These are phyloP conservation scores for Cordyceps sp. DNA, from an alignment of 2,329 filamentous ascomycete species.

Conservation along the genomic window DNA sequence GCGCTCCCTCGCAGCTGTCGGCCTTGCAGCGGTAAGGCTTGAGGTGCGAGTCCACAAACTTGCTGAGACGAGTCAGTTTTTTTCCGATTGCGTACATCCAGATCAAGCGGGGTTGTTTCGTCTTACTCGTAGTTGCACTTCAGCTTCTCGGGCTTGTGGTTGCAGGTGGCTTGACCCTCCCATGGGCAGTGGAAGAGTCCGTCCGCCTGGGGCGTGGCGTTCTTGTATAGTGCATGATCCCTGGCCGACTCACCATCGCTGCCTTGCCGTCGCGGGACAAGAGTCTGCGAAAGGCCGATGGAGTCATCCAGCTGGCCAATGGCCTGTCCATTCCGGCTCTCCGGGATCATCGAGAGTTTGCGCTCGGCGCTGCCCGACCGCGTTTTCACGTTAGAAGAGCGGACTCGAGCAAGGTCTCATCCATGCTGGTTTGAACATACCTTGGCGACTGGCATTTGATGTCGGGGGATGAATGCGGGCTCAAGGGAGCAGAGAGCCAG, in stretches of 20 bases:
- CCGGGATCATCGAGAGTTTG: slow-evolving; percentile 13
- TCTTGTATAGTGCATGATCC: slow-evolving; percentile 57
- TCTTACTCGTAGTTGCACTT: slow-evolving; percentile 98
- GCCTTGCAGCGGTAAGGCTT: slow-evolving; percentile 95
- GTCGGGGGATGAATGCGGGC: slow-evolving; percentile 29
- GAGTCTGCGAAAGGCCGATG: slow-evolving; percentile 17
- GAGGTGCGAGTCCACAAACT: slow-evolving; percentile 91
- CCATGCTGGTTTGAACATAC: slow-evolving; percentile 21
- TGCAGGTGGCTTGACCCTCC: slow-evolving; percentile 55
- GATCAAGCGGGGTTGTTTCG: neutral
- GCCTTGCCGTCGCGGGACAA: slow-evolving; percentile 27
- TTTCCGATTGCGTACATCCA: too few species aligned
- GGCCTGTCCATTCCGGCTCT: slow-evolving; percentile 9
- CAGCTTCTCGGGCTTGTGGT: slow-evolving; percentile 84
- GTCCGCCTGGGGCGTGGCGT: slow-evolving; percentile 45
- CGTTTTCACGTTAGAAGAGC: slow-evolving; percentile 6
- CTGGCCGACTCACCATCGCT: slow-evolving; percentile 40
- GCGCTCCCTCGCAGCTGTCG: slow-evolving; percentile 63
- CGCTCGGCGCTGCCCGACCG: slow-evolving; percentile 15
- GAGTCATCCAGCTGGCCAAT: slow-evolving; percentile 13
- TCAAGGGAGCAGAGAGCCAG: slow-evolving; percentile 20
- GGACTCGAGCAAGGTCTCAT: neutral
- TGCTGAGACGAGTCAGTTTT: slow-evolving; percentile 38
- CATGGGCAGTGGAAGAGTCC: slow-evolving; percentile 91
- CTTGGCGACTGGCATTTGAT: slow-evolving; percentile 34